Percentiles rank a stretch among this genome's conserved stretches.
Evolutionary conservation across 768 basidiomycete genomes (phyloP).

Genomic region (Postia placenta): DNA sequence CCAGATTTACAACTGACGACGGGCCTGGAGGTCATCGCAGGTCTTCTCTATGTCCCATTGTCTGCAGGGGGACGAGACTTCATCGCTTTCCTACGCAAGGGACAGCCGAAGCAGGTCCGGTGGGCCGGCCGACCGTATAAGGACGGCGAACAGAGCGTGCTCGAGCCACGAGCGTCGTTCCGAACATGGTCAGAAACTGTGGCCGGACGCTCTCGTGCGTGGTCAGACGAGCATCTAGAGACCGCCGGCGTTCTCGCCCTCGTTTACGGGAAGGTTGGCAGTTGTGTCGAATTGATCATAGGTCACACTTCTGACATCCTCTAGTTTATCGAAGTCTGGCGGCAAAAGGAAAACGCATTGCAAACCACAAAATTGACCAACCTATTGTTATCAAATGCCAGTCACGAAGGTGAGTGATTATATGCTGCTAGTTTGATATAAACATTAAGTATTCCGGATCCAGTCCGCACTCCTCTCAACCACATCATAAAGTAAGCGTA

Average conservation of each 20-base stretch:
- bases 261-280: constrained; percentile 64
- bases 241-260: constrained; percentile 74
- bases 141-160: constrained; percentile 28
- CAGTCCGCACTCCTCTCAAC: constrained; percentile 71
- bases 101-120: constrained; percentile 61
- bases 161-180: constrained; percentile 79
- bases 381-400: constrained; percentile 72
- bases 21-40: constrained; percentile 62
- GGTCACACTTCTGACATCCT: neutral
- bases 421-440: neutral
- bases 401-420: constrained; percentile 65
- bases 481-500: constrained; percentile 71
- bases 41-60: constrained; percentile 69
- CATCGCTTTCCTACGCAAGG: constrained; percentile 74
- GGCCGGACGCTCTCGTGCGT: constrained; percentile 57
- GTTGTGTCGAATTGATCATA: neutral
- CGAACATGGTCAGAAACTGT: constrained; percentile 75
- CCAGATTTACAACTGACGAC: constrained; percentile 60
- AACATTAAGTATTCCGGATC: neutral
- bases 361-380: constrained; percentile 70
- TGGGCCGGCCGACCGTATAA: constrained; percentile 78
- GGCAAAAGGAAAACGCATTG: constrained; percentile 71
- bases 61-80: constrained; percentile 72
- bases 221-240: constrained; percentile 82
- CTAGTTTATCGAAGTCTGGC: constrained; percentile 81